phyloP scores from a whole-genome alignment of 1,139 yeast genomes.

The Debaryomyces subglobosus region DNA sequence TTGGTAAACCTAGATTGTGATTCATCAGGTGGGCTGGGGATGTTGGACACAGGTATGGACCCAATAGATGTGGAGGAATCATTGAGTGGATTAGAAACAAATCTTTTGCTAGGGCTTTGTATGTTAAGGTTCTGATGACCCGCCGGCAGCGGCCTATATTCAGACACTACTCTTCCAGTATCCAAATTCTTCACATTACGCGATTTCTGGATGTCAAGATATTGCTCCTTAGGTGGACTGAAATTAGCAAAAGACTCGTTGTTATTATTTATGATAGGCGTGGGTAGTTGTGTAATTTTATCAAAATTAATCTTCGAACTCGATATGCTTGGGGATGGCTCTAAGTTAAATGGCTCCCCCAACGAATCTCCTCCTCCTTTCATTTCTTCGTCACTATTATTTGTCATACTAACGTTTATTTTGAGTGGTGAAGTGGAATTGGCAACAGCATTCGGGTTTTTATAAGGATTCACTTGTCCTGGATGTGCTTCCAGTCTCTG shows the following conservation, averaged over 20 bases:
- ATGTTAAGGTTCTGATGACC: constrained; percentile 23
- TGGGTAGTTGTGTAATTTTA: constrained; percentile 57
- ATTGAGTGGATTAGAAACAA: constrained; percentile 26
- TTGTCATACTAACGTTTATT: not conserved
- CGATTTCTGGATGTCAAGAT: constrained; percentile 6
- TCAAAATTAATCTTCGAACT: constrained; percentile 49
- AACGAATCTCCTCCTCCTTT: not conserved
- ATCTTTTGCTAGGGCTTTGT: constrained; percentile 19
- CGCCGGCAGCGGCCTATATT: constrained; percentile 33
- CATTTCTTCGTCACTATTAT: not conserved
- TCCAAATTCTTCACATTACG: not conserved
- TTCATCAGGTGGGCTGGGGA: constrained; percentile 16
- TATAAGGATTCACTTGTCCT: not conserved
- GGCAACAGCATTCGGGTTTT: not conserved
- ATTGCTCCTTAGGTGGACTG: constrained; percentile 10
- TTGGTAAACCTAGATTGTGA: constrained; percentile 2
- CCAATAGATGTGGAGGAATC: constrained; percentile 15
- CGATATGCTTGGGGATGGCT: constrained; percentile 4
- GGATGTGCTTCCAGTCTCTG: not conserved
- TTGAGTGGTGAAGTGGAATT: not conserved
- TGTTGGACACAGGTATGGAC: constrained; percentile 9
- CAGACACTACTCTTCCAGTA: constrained; percentile 33
- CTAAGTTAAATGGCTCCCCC: constrained; percentile 2
- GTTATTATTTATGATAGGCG: constrained; percentile 50
- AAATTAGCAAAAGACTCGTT: constrained; percentile 31